A percentile compares a stretch with the other conserved stretches of the same genome.
These are phyloP conservation scores for Filobasidium floriforme DNA, from an alignment of 768 basidiomycete genomes.

Conservation along the genomic window DNA sequence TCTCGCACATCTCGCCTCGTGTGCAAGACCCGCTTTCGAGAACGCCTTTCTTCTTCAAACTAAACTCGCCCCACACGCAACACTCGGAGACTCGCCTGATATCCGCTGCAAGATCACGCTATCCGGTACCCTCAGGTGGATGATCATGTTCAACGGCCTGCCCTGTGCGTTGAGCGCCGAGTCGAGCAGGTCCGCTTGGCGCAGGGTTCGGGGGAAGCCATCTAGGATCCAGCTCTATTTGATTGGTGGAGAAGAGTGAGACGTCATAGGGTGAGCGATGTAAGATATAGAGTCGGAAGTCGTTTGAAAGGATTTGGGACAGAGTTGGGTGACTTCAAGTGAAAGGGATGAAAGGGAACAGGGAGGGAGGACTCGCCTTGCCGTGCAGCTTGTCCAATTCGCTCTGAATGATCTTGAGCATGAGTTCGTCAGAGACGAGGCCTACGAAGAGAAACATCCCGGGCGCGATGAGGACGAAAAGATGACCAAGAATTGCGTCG, in stretches of 20 bases:
- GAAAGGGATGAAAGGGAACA: not conserved
- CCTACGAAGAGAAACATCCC: conserved; percentile 30
- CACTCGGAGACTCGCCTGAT: conserved; percentile 33
- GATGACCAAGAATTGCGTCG: not conserved
- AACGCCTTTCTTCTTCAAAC: too few species aligned
- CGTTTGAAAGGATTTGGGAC: too few species aligned
- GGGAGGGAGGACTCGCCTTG: conserved; percentile 28
- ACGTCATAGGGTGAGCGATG: too few species aligned
- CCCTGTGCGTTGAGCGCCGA: conserved; percentile 38
- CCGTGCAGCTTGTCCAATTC: conserved; percentile 42
- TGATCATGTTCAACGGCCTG: conserved; percentile 45
- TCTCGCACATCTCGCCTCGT: not conserved
- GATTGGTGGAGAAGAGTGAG: not conserved
- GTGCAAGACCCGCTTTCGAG: not conserved
- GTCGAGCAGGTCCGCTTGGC: conserved; percentile 44
- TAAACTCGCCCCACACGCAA: too few species aligned
- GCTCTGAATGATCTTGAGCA: conserved; percentile 41
- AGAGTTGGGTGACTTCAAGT: too few species aligned
- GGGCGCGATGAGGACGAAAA: not conserved
- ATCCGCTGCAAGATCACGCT: conserved; percentile 44
- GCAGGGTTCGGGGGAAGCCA: conserved; percentile 45
- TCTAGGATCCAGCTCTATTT: conserved; percentile 46
- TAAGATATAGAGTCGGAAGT: too few species aligned
- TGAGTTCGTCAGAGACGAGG: conserved; percentile 43
- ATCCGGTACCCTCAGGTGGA: conserved; percentile 45